These are phyloP conservation scores for Cyathus striatus DNA, from an alignment of 768 basidiomycete species.

Conservation along the genomic window DNA sequence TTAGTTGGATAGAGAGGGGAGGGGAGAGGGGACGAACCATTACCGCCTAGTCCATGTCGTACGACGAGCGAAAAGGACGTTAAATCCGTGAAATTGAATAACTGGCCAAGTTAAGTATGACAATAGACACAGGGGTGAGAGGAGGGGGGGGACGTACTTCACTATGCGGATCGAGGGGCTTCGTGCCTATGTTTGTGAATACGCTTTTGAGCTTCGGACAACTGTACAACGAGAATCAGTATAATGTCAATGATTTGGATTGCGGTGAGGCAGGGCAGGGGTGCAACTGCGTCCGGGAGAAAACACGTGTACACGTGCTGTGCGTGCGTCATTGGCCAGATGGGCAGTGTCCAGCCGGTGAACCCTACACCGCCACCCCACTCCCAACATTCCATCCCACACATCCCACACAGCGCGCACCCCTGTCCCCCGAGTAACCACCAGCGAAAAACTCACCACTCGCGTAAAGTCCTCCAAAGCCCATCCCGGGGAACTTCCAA, in stretches of 20 bases:
- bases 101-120: conserved; percentile 9
- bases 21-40: conserved; percentile 17
- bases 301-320: background rate
- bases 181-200: conserved; percentile 37
- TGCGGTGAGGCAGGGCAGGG: too few relatives aligned
- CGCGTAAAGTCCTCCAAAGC: conserved; percentile 36
- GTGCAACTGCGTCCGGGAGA: too few relatives aligned
- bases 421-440: background rate
- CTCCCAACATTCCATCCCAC: too few relatives aligned
- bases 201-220: conserved; percentile 39
- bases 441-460: conserved; percentile 21
- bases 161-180: conserved; percentile 27
- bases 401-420: background rate
- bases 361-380: background rate
- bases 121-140: background rate
- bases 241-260: too few relatives aligned
- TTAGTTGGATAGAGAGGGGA: background rate
- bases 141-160: conserved; percentile 10
- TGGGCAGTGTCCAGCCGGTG: background rate
- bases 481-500: conserved; percentile 36
- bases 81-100: conserved; percentile 39
- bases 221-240: conserved; percentile 13
- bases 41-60: conserved; percentile 36
- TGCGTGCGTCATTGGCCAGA: background rate
- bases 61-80: conserved; percentile 42